A percentile compares a stretch with the other conserved stretches of the same genome.
Evolutionary conservation across 2,329 filamentous ascomycete genomes (phyloP).

Genomic region (Botrytis tulipae): DNA sequence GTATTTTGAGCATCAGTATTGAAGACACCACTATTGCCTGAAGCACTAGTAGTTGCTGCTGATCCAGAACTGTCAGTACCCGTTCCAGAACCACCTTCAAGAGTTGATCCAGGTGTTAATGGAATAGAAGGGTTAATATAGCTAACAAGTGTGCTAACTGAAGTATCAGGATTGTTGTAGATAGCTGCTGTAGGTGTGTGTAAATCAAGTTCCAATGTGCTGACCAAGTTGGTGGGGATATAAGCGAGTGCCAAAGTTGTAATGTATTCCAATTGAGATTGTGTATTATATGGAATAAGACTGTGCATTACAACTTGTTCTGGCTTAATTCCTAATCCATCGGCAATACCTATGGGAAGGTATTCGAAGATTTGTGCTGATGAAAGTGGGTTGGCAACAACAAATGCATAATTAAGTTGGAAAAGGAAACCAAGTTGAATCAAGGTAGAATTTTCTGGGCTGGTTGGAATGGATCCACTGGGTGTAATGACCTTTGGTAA

Average conservation of each 20-base stretch:
- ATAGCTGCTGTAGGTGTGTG: conserved; percentile 68
- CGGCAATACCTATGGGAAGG: conserved; percentile 61
- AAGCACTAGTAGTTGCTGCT: conserved; percentile 35
- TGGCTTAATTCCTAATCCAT: conserved; percentile 49
- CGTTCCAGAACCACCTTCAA: conserved; percentile 36
- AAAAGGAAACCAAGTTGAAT: conserved; percentile 85
- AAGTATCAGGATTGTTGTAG: conserved; percentile 66
- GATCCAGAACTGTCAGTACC: conserved; percentile 42
- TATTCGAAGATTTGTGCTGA: conserved; percentile 82
- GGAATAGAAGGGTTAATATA: conserved; percentile 81
- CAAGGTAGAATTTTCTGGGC: conserved; percentile 58
- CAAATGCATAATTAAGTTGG: conserved; percentile 79
- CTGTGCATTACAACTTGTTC: conserved; percentile 64
- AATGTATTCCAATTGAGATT: conserved; percentile 67
- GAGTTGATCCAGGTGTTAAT: conserved; percentile 43
- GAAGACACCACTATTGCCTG: conserved; percentile 43
- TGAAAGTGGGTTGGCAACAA: conserved; percentile 67
- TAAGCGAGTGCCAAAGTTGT: conserved; percentile 77
- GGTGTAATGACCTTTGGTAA: conserved; percentile 37
- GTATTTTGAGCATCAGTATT: conserved; percentile 43
- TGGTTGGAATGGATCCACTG: conserved; percentile 28
- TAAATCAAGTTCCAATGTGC: conserved; percentile 66
- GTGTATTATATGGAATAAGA: conserved; percentile 75
- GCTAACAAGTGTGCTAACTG: conserved; percentile 70
- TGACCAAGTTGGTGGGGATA: conserved; percentile 70